Base-by-base conservation (phyloP, 257 asterid species). In the Solanum lycopersicoides region DNA sequence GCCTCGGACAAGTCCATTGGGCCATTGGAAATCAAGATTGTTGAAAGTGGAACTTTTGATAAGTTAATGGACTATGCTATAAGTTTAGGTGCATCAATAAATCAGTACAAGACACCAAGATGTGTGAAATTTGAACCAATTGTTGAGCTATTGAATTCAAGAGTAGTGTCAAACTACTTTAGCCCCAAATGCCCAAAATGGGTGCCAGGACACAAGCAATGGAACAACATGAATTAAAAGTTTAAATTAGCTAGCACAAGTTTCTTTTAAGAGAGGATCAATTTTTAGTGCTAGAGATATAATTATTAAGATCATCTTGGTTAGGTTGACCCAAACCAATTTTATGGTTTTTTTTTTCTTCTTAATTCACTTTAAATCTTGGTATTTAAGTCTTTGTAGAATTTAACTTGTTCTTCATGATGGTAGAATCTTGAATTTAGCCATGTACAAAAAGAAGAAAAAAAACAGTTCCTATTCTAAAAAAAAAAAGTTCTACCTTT, bases 21-120 rank as follows among this genome's bases (percentile, higher is more conserved):
- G 2, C 94, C 99, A 0, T 93, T 96, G 4, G 99, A 96, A 91
- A 94, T 96, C 94, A 94, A 93, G 91, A 91, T 94, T 63, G 98
- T 96, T 71, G 95, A 95, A 18, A 39, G 11, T 2, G 98, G 99
- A 3, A 94, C 98, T 1, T 96, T 96, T 86, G 99, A 96, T 47
- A 96, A 95, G 94, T 93, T 96, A 3, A 96, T 96, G 99, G 99
- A 96, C 86, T 94, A 94, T 82, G 98, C 99, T 7, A 94, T 96
- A 28, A 93, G 95, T 88, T 85, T 92, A 28, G 99, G 99, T 28
- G 98, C 99, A 4, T 95, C 98, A 11, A 95, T 96, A 12, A 96
- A 96, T 25, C 98, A 96, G 95, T 96, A 96, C 89, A 96, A 96
- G 88, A 93, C 99, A 7, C 99, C 99, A 3, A 66, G 99, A 65